Percentiles rank a stretch among this genome's conserved stretches.
Conservation (phyloP, 805 yeast species). For the Komagataella phaffii region DNA sequence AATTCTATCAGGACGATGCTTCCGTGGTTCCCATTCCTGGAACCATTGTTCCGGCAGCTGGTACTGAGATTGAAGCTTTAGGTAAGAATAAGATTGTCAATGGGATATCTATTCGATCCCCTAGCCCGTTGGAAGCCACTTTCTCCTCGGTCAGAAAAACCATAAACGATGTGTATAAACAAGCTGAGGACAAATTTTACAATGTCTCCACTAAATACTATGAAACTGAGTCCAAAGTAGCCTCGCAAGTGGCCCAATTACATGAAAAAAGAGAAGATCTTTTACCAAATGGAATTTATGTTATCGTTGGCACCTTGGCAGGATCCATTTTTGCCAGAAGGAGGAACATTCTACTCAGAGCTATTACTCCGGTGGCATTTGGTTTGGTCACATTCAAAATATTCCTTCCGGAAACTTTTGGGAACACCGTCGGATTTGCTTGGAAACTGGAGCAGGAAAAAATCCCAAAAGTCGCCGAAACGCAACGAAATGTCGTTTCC, state of each 20-base stretch:
- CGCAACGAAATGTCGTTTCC: slow-evolving; percentile 37
- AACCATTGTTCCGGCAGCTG: slow-evolving; percentile 28
- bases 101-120: slow-evolving; percentile 44
- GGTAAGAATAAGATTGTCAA: slow-evolving; percentile 36
- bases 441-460: slow-evolving; percentile 48
- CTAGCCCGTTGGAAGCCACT: slow-evolving; percentile 30
- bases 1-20: slow-evolving; percentile 37
- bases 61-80: slow-evolving; percentile 25
- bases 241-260: slow-evolving; percentile 47
- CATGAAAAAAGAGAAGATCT: slow-evolving; percentile 56
- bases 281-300: slow-evolving; percentile 58
- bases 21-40: slow-evolving; percentile 36
- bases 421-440: slow-evolving; percentile 40
- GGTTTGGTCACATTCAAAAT: slow-evolving; percentile 54
- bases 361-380: slow-evolving; percentile 40
- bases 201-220: slow-evolving; percentile 36
- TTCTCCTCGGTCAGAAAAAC: slow-evolving; percentile 35
- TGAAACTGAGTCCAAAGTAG: slow-evolving; percentile 47
- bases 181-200: slow-evolving; percentile 26
- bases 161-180: slow-evolving; percentile 16
- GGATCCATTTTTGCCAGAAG: slow-evolving; percentile 68
- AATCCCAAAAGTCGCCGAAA: slow-evolving; percentile 50
- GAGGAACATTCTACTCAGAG: slow-evolving; percentile 40
- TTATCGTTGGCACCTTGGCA: slow-evolving; percentile 52
- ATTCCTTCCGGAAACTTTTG: slow-evolving; percentile 62